Conservation (phyloP, 1,139 yeast genomes). For the Candida glucosophila region DNA sequence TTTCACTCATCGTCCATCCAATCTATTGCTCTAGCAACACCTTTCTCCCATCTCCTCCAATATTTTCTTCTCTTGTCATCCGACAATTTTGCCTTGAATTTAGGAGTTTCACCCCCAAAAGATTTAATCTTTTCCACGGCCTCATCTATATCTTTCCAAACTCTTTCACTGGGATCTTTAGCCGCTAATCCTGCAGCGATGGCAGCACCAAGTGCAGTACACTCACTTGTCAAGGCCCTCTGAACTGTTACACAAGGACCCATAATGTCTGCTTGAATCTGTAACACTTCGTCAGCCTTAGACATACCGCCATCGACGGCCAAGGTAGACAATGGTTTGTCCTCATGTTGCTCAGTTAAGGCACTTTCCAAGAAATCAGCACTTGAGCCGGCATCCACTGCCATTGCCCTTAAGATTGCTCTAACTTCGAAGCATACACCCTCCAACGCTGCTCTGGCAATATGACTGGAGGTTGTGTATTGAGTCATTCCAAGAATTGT, state of each 20-base stretch:
- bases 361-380: slow-evolving; percentile 39
- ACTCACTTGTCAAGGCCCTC: slow-evolving; percentile 78
- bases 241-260: slow-evolving; percentile 80
- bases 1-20: slow-evolving; percentile 51
- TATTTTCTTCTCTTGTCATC: slow-evolving; percentile 53
- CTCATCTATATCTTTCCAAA: slow-evolving; percentile 74
- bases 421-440: slow-evolving; percentile 93
- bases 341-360: slow-evolving; percentile 32
- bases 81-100: slow-evolving; percentile 50
- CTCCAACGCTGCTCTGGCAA: slow-evolving; percentile 90
- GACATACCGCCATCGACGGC: slow-evolving; percentile 97
- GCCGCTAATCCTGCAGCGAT: slow-evolving; percentile 85
- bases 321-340: slow-evolving; percentile 42
- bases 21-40: slow-evolving; percentile 66
- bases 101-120: slow-evolving; percentile 28
- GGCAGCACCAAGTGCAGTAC: slow-evolving; percentile 95
- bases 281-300: slow-evolving; percentile 84
- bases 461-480: slow-evolving; percentile 77
- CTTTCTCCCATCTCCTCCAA: slow-evolving; percentile 78
- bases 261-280: slow-evolving; percentile 85
- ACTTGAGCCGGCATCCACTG: slow-evolving; percentile 63
- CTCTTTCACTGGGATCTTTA: slow-evolving; percentile 46
- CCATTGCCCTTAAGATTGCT: slow-evolving; percentile 88
- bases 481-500: slow-evolving; percentile 90
- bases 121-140: slow-evolving; percentile 30